These are phyloP conservation scores for Yueomyces sp. DNA, from an alignment of 805 yeast genomes.

Conservation along the genomic window DNA sequence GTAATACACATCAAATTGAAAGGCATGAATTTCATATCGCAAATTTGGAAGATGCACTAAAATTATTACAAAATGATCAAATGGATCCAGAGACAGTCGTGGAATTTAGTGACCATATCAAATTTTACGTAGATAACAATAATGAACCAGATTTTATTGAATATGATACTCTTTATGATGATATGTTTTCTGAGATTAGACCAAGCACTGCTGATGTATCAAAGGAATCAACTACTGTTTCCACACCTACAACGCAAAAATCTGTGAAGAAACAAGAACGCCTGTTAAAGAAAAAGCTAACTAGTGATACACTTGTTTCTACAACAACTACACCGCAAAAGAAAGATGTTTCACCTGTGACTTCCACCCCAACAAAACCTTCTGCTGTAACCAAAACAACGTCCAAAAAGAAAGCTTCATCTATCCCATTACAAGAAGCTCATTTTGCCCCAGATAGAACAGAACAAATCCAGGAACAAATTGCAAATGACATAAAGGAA, in stretches of 20 bases:
- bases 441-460: slow-evolving; percentile 18
- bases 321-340: neutral
- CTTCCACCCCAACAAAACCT: neutral
- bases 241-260: slow-evolving; percentile 6
- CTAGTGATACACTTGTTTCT: neutral
- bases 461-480: slow-evolving; percentile 16
- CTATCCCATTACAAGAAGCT: slow-evolving; percentile 3
- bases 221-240: neutral
- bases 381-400: neutral
- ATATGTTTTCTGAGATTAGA: slow-evolving; percentile 38
- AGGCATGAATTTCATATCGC: slow-evolving; percentile 70
- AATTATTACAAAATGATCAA: slow-evolving; percentile 67
- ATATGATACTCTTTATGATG: slow-evolving; percentile 86
- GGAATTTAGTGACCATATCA: slow-evolving; percentile 75
- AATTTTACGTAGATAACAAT: slow-evolving; percentile 85
- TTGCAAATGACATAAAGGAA: slow-evolving; percentile 13
- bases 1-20: slow-evolving; percentile 47
- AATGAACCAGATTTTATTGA: slow-evolving; percentile 89
- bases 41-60: slow-evolving; percentile 63
- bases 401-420: neutral
- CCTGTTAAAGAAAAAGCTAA: neutral
- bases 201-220: slow-evolving; percentile 24
- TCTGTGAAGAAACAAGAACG: neutral
- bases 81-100: slow-evolving; percentile 67
- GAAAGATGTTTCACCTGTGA: neutral